Base-by-base conservation (phyloP, 2,329 filamentous ascomycete species). In the Rosellinia necatrix region DNA sequence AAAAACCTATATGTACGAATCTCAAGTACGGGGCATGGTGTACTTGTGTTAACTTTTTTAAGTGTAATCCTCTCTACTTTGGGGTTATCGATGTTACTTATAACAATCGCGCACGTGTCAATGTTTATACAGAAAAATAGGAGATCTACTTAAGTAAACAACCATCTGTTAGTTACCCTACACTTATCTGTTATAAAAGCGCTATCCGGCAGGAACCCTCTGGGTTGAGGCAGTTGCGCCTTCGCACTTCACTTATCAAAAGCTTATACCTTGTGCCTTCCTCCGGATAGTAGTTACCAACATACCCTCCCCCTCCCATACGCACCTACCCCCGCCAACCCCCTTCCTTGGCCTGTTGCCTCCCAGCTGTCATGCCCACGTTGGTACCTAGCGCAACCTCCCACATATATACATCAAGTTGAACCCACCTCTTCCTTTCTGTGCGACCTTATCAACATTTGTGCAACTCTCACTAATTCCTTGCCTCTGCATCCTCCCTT, bases 361-460 rank as follows among this genome's bases (percentile, higher is more conserved):
- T 19, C 21, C 19, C 12, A 40, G 19, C 21, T 22, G 32, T 25
- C 12, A 7, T 49, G 22, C 34, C 34, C 21, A 25, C 6, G 24
- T 17, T 4, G 15, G 25, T 13, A 25, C 29, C 15, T n/a, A 12
- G 19, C 42, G n/a, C 43, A 38, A 25, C 29, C 43, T 27, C 24
- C 24, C n/a, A 30, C 29, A 22, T 21, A 48, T 22, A 40, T 13
- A 6, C 12, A 46, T 27, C 27, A 51, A 30, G 9, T 47, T 17
- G 13, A 51, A 24, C 24, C 17, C 17, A 6, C 30, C 8, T 30
- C 15, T 29, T 25, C 47, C 41, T 29, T 37, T 34, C 22, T 13
- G 37, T 49, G 13, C 30, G n/a, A 19, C 25, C 15, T 38, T 22
- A n/a, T 49, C 38, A 52, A 37, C 24, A 22, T 6, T 24, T 54